A percentile compares a stretch with the other conserved stretches of the same genome.
phyloP scores from a whole-genome alignment of 768 basidiomycete species.

The Lentinula edodes region DNA sequence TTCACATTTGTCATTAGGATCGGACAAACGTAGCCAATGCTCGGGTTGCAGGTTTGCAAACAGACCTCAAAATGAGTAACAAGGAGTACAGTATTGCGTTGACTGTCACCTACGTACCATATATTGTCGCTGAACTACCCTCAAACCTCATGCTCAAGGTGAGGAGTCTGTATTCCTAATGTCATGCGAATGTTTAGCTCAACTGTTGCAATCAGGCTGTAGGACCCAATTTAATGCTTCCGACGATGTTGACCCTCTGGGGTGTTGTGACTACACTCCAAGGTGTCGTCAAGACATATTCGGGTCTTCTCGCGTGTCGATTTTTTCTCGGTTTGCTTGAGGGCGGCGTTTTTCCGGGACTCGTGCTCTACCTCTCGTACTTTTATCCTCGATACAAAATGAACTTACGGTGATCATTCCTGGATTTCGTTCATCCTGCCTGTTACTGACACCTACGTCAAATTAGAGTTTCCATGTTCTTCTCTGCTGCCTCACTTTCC shows the following conservation, averaged over 20 bases:
- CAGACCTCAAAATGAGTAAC: constrained; percentile 43
- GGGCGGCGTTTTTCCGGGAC: constrained; percentile 55
- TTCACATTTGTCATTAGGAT: constrained; percentile 24
- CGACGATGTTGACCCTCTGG: constrained; percentile 60
- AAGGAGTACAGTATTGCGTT: constrained; percentile 45
- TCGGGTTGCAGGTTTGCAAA: constrained; percentile 56
- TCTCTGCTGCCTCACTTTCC: constrained; percentile 49
- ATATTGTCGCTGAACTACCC: constrained; percentile 55
- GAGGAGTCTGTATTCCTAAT: constrained; percentile 3
- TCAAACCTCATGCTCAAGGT: constrained; percentile 57
- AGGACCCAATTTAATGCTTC: constrained; percentile 54
- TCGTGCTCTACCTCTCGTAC: constrained; percentile 15
- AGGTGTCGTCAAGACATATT: constrained; percentile 46
- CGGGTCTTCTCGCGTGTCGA: constrained; percentile 39
- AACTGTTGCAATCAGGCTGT: constrained; percentile 30
- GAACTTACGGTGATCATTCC: constrained; percentile 35
- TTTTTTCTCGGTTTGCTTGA: constrained; percentile 50
- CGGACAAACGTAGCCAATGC: constrained; percentile 57
- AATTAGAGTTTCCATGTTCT: constrained; percentile 35
- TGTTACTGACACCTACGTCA: constrained; percentile 30
- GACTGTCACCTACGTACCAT: constrained; percentile 47
- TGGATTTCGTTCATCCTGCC: constrained; percentile 9
- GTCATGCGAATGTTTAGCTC: not conserved
- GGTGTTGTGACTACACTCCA: constrained; percentile 62
- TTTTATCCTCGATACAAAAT: constrained; percentile 45